Base-by-base conservation (phyloP, 495 filamentous ascomycete species). In the Penicillium coprophilum region DNA sequence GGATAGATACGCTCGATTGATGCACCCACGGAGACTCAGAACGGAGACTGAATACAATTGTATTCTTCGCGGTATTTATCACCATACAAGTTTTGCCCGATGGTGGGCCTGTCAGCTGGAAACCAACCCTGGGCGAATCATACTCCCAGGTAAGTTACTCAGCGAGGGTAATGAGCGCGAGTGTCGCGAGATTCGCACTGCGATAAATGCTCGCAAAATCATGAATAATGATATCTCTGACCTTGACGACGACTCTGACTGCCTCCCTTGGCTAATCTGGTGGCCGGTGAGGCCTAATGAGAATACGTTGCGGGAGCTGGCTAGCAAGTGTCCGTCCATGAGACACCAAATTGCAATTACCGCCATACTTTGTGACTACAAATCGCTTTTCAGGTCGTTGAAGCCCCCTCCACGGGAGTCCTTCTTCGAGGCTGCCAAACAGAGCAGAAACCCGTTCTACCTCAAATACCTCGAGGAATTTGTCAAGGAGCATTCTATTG, bases 1-100 rank as follows among this genome's bases (percentile, higher is more conserved):
- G 45, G 65, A 70, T 55, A 53, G 65, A 54, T 70, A 70, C 51
- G 43, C 31, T 31, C 63, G 67, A 32, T 46, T 70, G 8, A 51
- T 45, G 45, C 58, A 61, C 24, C 65, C 61, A 44, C 53, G 53
- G 2, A 57, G 52, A 21, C 47, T 56, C 3, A 55, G 46, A 55
- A 48, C 47, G 10, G 45, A 58, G 32, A 4, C 6, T 50, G 65
- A 68, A 52, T 51, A 46, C 47, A 32, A 55, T 31, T 66, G 60
- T 58, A 23, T 67, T 38, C 38, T 67, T 24, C 53, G 63, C 40
- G 65, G 65, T 2, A 66, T 71, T 32, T 65, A 69, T 51, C 61
- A 71, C 55, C 53, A 57, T 55, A 57, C 65, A 50, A 60, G 38
- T 20, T 71, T 68, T 41, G 62, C 61, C 23, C 57, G 54, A 38